These are phyloP conservation scores for Cutaneotrichosporon cavernicola DNA, from an alignment of 1,284 basidiomycete species.

Conservation along the genomic window DNA sequence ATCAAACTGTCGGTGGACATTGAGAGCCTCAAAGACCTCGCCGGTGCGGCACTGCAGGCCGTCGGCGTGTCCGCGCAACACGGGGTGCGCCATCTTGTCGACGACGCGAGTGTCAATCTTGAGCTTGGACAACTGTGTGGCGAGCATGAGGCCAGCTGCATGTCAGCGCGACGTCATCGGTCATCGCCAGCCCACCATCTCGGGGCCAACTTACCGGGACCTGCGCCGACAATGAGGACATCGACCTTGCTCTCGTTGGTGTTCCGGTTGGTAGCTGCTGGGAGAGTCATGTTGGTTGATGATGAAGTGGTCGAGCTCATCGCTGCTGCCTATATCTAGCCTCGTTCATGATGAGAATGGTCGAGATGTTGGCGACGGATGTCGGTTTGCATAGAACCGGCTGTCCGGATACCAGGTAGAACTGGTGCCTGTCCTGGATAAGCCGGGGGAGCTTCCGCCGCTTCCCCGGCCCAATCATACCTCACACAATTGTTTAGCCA, in stretches of 20 bases:
- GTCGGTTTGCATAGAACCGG: too few relatives aligned
- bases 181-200: too few relatives aligned
- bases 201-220: conserved; percentile 22
- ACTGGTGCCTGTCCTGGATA: too few relatives aligned
- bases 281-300: background rate
- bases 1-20: conserved; percentile 31
- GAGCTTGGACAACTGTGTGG: conserved; percentile 25
- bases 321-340: too few relatives aligned
- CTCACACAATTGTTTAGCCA: too few relatives aligned
- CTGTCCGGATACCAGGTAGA: too few relatives aligned
- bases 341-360: too few relatives aligned
- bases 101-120: conserved; percentile 33
- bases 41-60: conserved; percentile 38
- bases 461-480: too few relatives aligned
- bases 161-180: background rate
- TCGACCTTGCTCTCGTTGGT: conserved; percentile 17
- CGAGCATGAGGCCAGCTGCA: conserved; percentile 25
- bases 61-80: conserved; percentile 35
- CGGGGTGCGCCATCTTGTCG: conserved; percentile 36
- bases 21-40: conserved; percentile 41
- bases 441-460: too few relatives aligned
- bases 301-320: background rate
- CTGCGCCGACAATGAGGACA: conserved; percentile 26
- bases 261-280: background rate
- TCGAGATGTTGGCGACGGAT: too few relatives aligned